Evolutionary conservation across 495 filamentous ascomycete species (phyloP), one percentile per base, ranked within the genome.

Genomic region (Oidiodendron maius): DNA sequence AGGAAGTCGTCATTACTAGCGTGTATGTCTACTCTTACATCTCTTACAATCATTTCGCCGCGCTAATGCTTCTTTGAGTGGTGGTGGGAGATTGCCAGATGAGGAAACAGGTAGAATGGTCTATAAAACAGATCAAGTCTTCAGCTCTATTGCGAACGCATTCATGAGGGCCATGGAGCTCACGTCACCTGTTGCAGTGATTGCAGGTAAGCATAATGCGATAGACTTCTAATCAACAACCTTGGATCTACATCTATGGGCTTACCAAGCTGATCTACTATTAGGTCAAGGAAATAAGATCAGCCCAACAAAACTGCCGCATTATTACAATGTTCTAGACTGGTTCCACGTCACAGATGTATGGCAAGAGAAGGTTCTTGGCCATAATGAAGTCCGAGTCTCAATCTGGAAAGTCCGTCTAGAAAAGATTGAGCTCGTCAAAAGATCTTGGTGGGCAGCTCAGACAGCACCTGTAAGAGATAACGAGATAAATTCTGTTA

Each of bases 261-360:
- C n/a, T n/a, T n/a, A n/a, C n/a, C n/a, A n/a, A 52, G 26, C 32
- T 40, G 38, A 44, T 39, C 52, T 30, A 24, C 36, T 49, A 30
- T 59, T 18, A 78, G 85, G 81, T 0, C 57, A 72, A 25, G 58
- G 64, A 3, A 80, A 86, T 51, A 62, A 55, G 0, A 57, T 72
- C 2, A 70, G 77, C n/a, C 70, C 71, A 0, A 70, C 73, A 6
- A 64, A 70, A 16, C 62, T 86, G 3, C 78, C 80, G 0, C 72
- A 87, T 57, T 68, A 72, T 0, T 94, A 84, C 54, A 80, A 77
- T 41, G 80, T 93, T 1, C 72, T 91, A 38, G 86, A 64, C n/a
- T 83, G 71, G 57, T 94, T 91, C 58, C 77, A 81, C 23, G 64
- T 88, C 15, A 86, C 83, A 0, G 65, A 85, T 26, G 64, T 89